Base-by-base conservation (phyloP, 2,329 filamentous ascomycete genomes). In the Claviceps quebecensis region DNA sequence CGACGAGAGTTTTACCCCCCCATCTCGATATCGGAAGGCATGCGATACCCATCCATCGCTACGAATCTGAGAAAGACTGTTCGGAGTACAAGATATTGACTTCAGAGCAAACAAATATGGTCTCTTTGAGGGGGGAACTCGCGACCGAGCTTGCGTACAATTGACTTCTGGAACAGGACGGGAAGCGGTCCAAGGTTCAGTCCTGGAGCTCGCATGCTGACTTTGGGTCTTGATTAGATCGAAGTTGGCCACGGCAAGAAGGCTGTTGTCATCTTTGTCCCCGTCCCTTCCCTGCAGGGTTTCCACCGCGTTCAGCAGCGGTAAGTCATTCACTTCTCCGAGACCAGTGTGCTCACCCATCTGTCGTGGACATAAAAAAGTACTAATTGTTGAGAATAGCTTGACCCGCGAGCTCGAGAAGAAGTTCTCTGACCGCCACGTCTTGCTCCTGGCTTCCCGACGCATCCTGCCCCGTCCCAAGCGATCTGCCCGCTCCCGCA, bases 161-260 rank as follows among this genome's bases (percentile, higher is more conserved):
- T 69, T 69, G 65, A 68, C 65, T 68, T 68, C 51, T 67, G 70
- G 79, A 82, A 80, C 78, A 78, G 80, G 80, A 81, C 80, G 81
- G 81, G 80, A 81, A 83, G 80, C 80, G 80, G 80, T 83, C 80
- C 80, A 83, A 75, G 77, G 76, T 74, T 73, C 72, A 68, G 67
- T 78, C 78, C 77, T 81, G 80, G 80, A 84, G 80, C 77, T 84
- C 80, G 81, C 80, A 81, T 80, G 81, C 81, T 84, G 80, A 84
- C 77, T 83, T 77, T 74, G 61, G 72, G 74, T 81, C 77, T 79
- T 58, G 60, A 72, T 67, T 77, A 98, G 93, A 93, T 98, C 81
- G 93, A 98, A 82, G 91, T 97, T 78, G 93, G 93, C 81, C 90
- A 97, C 81, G 93, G 93, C 84, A 95, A 95, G 84, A 98, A 97